Percentiles rank a stretch among this genome's conserved stretches.
Evolutionary conservation across 495 filamentous ascomycete genomes (phyloP).

Genomic region (Xylaria castorea): DNA sequence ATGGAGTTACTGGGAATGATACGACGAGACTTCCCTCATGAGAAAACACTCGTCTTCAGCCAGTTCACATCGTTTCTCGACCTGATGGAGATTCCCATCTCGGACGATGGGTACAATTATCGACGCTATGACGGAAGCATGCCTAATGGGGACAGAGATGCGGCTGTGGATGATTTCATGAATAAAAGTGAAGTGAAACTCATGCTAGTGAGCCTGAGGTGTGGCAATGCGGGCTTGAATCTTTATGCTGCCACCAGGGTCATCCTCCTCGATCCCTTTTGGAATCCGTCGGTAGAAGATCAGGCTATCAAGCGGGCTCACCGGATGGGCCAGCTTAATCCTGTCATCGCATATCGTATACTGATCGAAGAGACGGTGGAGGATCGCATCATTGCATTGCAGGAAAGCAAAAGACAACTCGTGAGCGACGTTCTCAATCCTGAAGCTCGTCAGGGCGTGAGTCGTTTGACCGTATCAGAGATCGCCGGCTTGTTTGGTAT

Average conservation of each 20-base stretch:
- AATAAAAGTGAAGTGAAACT: constrained; percentile 69
- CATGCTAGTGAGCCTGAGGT: constrained; percentile 88
- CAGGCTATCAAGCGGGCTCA: constrained; percentile 95
- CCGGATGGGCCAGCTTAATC: constrained; percentile 80
- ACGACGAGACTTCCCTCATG: constrained; percentile 43
- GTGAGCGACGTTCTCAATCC: constrained; percentile 87
- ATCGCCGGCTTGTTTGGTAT: constrained; percentile 74
- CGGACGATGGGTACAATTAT: constrained; percentile 66
- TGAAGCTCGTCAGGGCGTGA: constrained; percentile 68
- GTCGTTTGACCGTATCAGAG: constrained; percentile 66
- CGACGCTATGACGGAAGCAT: constrained; percentile 89
- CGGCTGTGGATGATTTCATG: constrained; percentile 75
- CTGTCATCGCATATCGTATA: constrained; percentile 82
- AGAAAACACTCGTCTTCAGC: constrained; percentile 93
- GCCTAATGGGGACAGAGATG: constrained; percentile 69
- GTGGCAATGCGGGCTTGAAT: constrained; percentile 91
- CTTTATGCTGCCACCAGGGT: constrained; percentile 85
- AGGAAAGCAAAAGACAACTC: constrained; percentile 80
- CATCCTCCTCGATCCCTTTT: constrained; percentile 93
- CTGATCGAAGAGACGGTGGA: constrained; percentile 82
- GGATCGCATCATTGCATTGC: constrained; percentile 85
- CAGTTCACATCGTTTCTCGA: constrained; percentile 93
- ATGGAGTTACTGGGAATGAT: constrained; percentile 65
- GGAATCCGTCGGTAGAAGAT: constrained; percentile 95
- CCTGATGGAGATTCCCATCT: constrained; percentile 87